Base-by-base conservation (phyloP, 208 protist species). In the Trypanosoma scelopori region DNA sequence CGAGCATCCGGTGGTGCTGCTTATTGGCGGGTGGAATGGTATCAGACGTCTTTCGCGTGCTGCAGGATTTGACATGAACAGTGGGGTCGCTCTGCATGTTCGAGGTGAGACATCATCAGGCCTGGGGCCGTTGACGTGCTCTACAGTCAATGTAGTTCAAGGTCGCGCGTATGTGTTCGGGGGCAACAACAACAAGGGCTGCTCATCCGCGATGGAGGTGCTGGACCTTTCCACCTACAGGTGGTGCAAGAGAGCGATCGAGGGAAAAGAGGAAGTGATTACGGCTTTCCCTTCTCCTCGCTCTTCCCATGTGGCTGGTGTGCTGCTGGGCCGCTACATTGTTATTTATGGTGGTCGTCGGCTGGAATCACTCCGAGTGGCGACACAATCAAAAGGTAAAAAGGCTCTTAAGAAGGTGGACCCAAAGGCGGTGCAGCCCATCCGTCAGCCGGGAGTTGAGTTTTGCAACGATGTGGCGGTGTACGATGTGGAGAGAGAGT, bases 291-390 rank as follows among this genome's bases (percentile, higher is more conserved):
- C 86, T n/a, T 49, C 68, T 4, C 68, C 83, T 3, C 83, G 85
- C 23, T 80, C 85, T 9, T 81, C 80, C 1, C 84, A 91, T 72
- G 73, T 77, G 18, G 79, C 83, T n/a, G 79, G 74, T 53, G 60
- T 66, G 43, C 73, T 94, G 27, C 55, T 64, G 27, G 63, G 84
- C n/a, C 83, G 85, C 3, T 91, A 83, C 67, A 66, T 94, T 30
- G 47, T 92, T 46, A 46, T 92, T 30, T 72, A 84, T 39, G 83
- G 89, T 43, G 89, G 89, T 15, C 80, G 85, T 5, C 73, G 80
- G 41, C 59, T 89, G 41, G 53, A 59, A 15, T 52, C 51, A 9
- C 16, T 15, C 12, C 43, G 48, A 60, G n/a, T 5, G 28, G 20
- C 37, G 3, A 7, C 18, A n/a, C 65, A 59, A 2, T 63, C 64